Conservation (phyloP, 1,139 yeast species). For the Pichia terricola region DNA sequence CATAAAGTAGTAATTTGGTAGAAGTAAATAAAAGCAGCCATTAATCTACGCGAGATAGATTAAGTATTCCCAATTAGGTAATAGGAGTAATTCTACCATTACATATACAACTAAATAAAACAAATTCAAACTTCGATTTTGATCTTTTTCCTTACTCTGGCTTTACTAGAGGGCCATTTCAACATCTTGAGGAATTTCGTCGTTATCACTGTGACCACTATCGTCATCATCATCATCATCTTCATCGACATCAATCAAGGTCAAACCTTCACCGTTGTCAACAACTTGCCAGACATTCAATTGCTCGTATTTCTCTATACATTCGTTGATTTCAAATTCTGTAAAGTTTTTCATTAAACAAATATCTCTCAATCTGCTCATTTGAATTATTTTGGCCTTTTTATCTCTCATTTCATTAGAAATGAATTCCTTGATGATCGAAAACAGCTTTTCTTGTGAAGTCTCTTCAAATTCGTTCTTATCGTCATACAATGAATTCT, state of each 20-base stretch:
- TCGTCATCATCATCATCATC: conserved; percentile 7
- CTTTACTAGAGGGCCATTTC: not conserved
- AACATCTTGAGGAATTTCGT: conserved; percentile 6
- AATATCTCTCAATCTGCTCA: conserved; percentile 54
- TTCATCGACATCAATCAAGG: conserved; percentile 25
- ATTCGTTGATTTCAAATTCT: conserved; percentile 63
- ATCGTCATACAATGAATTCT: conserved; percentile 60
- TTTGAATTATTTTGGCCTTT: conserved; percentile 30
- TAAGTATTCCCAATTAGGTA: too few species aligned
- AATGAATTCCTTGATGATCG: conserved; percentile 29
- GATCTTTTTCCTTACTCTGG: too few species aligned
- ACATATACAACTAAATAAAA: too few species aligned
- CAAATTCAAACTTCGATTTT: too few species aligned
- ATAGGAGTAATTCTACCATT: too few species aligned
- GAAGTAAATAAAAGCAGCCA: too few species aligned
- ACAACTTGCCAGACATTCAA: conserved; percentile 71
- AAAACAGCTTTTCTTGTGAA: conserved; percentile 36
- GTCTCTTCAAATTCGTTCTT: conserved; percentile 44
- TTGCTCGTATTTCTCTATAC: conserved; percentile 64
- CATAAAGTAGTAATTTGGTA: too few species aligned
- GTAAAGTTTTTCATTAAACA: conserved; percentile 80
- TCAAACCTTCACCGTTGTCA: conserved; percentile 52
- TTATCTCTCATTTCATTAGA: conserved; percentile 13
- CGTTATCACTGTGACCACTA: not conserved
- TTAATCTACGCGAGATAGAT: too few species aligned